phyloP scores from a whole-genome alignment of 1,284 basidiomycete species.

The Pseudozyma tsukubaensis region DNA sequence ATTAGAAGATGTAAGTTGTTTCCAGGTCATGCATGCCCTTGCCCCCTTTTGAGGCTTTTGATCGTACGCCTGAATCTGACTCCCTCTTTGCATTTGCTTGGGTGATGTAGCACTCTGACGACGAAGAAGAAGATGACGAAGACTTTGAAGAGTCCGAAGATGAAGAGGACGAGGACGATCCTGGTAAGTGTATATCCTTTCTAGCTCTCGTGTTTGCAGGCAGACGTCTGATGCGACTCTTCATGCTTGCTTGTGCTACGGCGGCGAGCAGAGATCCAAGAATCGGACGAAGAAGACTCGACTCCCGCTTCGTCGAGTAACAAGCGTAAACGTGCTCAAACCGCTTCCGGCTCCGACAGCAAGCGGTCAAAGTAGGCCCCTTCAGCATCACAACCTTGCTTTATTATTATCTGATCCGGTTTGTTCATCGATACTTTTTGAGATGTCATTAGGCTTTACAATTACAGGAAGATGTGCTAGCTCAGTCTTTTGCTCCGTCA shows the following conservation, averaged over 20 bases:
- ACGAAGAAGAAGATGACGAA: slow-evolving; percentile 36
- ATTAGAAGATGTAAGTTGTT: slow-evolving; percentile 33
- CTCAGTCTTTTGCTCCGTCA: neutral
- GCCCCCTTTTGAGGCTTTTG: too few relatives aligned
- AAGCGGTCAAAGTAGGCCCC: slow-evolving; percentile 13
- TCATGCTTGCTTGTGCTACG: neutral
- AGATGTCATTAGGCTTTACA: neutral
- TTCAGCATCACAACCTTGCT: neutral
- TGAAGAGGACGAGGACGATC: slow-evolving; percentile 43
- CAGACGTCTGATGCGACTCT: too few relatives aligned
- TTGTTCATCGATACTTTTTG: neutral
- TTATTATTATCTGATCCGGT: too few relatives aligned
- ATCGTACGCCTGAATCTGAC: too few relatives aligned
- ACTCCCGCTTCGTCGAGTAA: slow-evolving; percentile 25
- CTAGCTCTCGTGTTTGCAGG: too few relatives aligned
- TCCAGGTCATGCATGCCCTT: too few relatives aligned
- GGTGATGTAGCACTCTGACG: slow-evolving; percentile 20
- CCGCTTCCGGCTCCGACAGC: neutral
- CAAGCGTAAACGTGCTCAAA: slow-evolving; percentile 19
- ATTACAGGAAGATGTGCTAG: neutral
- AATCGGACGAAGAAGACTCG: slow-evolving; percentile 37
- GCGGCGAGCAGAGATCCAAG: slow-evolving; percentile 24
- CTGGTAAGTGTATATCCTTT: slow-evolving; percentile 16
- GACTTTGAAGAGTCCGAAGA: slow-evolving; percentile 36
- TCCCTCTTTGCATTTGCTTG: neutral